These are phyloP conservation scores for Podospora didyma DNA, from an alignment of 495 filamentous ascomycete species.

Conservation along the genomic window DNA sequence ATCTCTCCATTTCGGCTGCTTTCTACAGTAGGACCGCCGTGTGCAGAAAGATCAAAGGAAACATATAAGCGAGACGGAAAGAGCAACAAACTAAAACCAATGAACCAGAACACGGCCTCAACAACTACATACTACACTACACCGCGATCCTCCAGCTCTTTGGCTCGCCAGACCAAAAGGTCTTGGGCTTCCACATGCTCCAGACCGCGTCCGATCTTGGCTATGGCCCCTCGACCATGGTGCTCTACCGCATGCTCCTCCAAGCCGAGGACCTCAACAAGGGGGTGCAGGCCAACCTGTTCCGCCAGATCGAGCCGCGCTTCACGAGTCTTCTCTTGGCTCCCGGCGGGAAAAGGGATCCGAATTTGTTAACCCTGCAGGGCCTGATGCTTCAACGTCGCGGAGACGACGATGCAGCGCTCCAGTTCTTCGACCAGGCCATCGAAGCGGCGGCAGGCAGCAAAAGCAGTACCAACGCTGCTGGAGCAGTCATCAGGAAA, in stretches of 20 bases:
- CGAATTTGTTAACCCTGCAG: constrained; percentile 19
- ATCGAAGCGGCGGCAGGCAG: constrained; percentile 9
- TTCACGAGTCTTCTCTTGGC: constrained; percentile 9
- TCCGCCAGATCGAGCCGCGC: not conserved
- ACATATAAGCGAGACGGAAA: too few relatives aligned
- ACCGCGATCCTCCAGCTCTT: constrained; percentile 13
- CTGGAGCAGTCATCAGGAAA: not conserved
- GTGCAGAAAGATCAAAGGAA: not conserved
- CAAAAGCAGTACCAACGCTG: not conserved
- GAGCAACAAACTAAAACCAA: constrained; percentile 5
- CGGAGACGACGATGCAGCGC: constrained; percentile 4
- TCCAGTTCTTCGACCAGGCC: constrained; percentile 20
- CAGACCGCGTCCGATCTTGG: constrained; percentile 16
- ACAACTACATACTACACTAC: constrained; percentile 22
- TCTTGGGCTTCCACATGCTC: constrained; percentile 23
- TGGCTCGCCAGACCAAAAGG: not conserved
- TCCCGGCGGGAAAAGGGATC: constrained; percentile 2
- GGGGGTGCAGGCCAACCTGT: not conserved
- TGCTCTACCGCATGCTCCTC: constrained; percentile 7
- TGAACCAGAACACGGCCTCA: constrained; percentile 16
- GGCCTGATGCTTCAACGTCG: constrained; percentile 4
- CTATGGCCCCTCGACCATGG: constrained; percentile 24
- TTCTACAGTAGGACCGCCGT: not conserved
- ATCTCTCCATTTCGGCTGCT: too few relatives aligned
- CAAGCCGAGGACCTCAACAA: not conserved